Conservation (phyloP, 1,284 basidiomycete genomes). For the Macrocybe sp. region DNA sequence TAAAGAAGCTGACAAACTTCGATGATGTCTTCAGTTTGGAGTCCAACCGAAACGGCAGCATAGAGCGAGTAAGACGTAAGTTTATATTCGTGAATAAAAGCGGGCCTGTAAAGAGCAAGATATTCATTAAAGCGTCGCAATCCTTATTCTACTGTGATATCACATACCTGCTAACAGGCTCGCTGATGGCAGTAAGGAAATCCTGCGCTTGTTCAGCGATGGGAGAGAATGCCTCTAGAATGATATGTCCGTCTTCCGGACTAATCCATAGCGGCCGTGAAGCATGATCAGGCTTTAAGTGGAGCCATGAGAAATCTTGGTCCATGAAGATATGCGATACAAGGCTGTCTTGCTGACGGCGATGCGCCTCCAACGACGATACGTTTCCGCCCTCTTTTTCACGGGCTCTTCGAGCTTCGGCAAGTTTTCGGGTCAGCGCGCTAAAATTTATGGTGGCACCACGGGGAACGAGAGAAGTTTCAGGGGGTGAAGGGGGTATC, state of each 20-base stretch:
- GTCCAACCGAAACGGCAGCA: slow-evolving; percentile 96
- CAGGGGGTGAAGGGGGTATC: slow-evolving; percentile 47
- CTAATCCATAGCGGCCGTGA: slow-evolving; percentile 93
- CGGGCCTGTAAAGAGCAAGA: slow-evolving; percentile 59
- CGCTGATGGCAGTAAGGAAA: slow-evolving; percentile 96
- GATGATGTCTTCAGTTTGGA: slow-evolving; percentile 98
- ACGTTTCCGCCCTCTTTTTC: slow-evolving; percentile 37
- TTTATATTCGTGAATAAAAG: slow-evolving; percentile 99
- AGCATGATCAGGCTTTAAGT: slow-evolving; percentile 85
- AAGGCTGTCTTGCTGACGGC: slow-evolving; percentile 64
- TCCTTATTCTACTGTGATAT: slow-evolving; percentile 12
- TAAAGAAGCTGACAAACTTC: slow-evolving; percentile 60
- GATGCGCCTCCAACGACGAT: slow-evolving; percentile 51
- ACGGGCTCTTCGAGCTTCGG: slow-evolving; percentile 45
- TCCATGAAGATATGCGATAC: slow-evolving; percentile 77
- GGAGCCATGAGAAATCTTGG: slow-evolving; percentile 81
- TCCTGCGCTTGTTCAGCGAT: slow-evolving; percentile 99
- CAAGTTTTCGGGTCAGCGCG: slow-evolving; percentile 71
- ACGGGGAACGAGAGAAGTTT: slow-evolving; percentile 54
- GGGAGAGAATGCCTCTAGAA: slow-evolving; percentile 93
- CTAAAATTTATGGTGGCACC: slow-evolving; percentile 78
- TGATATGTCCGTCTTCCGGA: slow-evolving; percentile 91
- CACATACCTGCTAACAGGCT: slow-evolving; percentile 94
- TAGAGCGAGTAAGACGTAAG: slow-evolving; percentile 97
- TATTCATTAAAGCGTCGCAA: slow-evolving; percentile 14